Evolutionary conservation across 140 eudicot genomes (phyloP), one percentile per base, ranked within the genome.

Genomic region (Anethum foeniculum): DNA sequence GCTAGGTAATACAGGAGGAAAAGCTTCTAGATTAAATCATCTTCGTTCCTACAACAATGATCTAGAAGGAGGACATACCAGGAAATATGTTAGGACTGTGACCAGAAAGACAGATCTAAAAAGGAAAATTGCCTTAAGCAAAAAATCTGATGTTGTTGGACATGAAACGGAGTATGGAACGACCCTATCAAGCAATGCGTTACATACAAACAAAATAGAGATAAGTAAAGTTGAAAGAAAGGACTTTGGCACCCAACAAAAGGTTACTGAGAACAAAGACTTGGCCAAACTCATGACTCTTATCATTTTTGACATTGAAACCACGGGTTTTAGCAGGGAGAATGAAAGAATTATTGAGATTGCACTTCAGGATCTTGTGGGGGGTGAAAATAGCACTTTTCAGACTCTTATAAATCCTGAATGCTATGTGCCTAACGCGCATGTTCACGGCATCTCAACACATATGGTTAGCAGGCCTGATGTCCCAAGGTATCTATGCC

Each of bases 381-480:
- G 99, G 60, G 99, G 99, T 75, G 88, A 79, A 81, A 88, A 92
- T 81, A 95, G 99, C 86, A 92, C 95, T 54, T 88, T 95, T 62
- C 91, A 90, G 84, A 88, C 97, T 49, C 91, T 95, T 43, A 90
- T 95, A 68, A 92, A 95, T 88, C 99, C 99, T 34, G 92, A 78
- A n/a, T 85, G 83, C 71, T 16, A 23, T 78, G 89, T 95, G 72
- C 76, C 84, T 32, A 95, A 95, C 82, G 3, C 84, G 25, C 27
- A 77, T 25, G 32, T 95, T 49, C 99, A 95, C 79, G 92, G 92
- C 43, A 95, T 95, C 81, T 81, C 87, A 47, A 79, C 81, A 43
- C 49, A 62, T 47, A 90, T 88, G 97, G 97, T 95, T 78, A 85
- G 58, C 23, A 81, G 79, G 80, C 83, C 85, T 49, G 95, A 83